phyloP scores from a whole-genome alignment of 768 basidiomycete species.

The Panus rudis region DNA sequence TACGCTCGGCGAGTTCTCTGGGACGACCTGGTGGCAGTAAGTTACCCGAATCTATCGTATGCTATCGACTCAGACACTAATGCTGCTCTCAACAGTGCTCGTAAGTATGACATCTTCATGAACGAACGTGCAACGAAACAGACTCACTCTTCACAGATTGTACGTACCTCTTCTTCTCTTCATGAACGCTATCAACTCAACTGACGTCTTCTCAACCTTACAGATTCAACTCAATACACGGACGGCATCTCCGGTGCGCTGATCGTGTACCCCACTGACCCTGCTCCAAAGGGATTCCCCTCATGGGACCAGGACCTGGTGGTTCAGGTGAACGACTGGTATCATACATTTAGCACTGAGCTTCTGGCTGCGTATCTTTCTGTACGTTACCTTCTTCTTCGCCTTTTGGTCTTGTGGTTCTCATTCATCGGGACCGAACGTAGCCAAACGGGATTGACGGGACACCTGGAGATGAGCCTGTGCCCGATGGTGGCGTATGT shows the following conservation, averaged over 20 bases:
- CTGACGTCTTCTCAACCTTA: too few relatives aligned
- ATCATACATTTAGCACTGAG: constrained; percentile 19
- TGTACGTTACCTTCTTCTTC: too few relatives aligned
- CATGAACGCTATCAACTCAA: too few relatives aligned
- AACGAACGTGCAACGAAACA: background rate
- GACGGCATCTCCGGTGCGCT: constrained; percentile 45
- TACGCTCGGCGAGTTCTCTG: constrained; percentile 35
- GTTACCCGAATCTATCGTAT: too few relatives aligned
- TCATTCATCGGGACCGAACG: too few relatives aligned
- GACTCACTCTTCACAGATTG: constrained; percentile 17
- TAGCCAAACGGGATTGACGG: constrained; percentile 25
- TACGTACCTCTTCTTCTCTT: too few relatives aligned
- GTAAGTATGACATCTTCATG: constrained; percentile 9
- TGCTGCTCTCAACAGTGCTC: constrained; percentile 20
- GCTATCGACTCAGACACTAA: too few relatives aligned
- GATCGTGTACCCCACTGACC: constrained; percentile 35
- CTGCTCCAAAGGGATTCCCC: constrained; percentile 25
- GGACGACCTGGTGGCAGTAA: constrained; percentile 46
- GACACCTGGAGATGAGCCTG: constrained; percentile 27
- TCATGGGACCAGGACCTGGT: constrained; percentile 34
- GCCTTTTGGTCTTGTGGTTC: too few relatives aligned
- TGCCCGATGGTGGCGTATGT: constrained; percentile 28
- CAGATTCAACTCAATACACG: constrained; percentile 31
- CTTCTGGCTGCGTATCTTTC: constrained; percentile 23
- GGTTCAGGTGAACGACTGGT: constrained; percentile 33